Base-by-base conservation (phyloP, 768 basidiomycete genomes). In the Melanogaster broomeanus region DNA sequence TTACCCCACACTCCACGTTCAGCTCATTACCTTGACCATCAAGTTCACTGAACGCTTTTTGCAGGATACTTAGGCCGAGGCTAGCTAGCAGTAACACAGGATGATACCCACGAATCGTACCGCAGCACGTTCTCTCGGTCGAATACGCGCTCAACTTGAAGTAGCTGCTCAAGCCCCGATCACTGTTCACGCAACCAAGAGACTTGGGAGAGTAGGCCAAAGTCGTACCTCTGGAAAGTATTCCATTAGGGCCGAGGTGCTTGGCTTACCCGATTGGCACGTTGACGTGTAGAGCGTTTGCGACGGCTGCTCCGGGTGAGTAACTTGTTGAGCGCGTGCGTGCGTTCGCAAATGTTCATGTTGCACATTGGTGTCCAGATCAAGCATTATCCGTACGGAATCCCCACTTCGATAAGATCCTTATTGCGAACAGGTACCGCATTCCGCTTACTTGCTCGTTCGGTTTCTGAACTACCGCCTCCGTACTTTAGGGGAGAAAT, bases 401-500 rank as follows among this genome's bases (percentile, higher is more conserved):
- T 30, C 82, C 88, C 10, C 86, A 87, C 58, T 93, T 93, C 58
- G 84, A 90, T 74, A 97, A 97, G 77, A 90, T 95, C 53, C 78
- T 97, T 21, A 84, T 97, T 50, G 93, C 93, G 0, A 97, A 97
- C 64, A 76, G 93, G 93, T 87, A 49, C 46, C 22, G 10, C 74
- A 44, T 33, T 43, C 22, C 13, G 7, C 8, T 6, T 8, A 34
- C 37, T 8, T 6, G 12, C 24, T 11, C 22, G 28, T 11, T 35
- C 11, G 12, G 39, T 24, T 31, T 22, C 27, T 50, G 19, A 31
- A 34, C 42, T 11, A 51, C 21, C 30, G 39, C 15, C 53, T 18
- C 5, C 48, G 2, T 25, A 3, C 41, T 31, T 13, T 55, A 96
- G 93, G 68, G 94, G 94, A 42, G 94, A 98, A 71, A 98, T 98